Evolutionary conservation across 1,284 basidiomycete genomes (phyloP), one percentile per base, ranked within the genome.

Genomic region (Trametes hirsuta): DNA sequence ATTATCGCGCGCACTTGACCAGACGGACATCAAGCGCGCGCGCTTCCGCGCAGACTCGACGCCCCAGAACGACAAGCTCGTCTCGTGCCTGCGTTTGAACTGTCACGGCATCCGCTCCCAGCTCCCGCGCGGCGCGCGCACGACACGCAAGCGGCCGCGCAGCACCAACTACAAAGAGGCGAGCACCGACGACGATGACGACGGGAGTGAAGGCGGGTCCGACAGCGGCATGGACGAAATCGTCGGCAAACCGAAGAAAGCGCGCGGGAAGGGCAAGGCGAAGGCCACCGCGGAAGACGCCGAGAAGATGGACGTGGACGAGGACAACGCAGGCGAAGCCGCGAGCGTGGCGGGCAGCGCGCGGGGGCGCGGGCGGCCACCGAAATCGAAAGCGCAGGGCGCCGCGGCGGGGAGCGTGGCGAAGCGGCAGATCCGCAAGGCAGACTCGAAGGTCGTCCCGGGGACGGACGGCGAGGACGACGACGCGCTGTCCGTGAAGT

Each of bases 41-140:
- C 79, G 89, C 4, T 92, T 91, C 77, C 85, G 90, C 51, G 84
- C 85, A 9, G 90, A 92, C 70, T 87, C 90, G 11, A 85, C 86
- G 0, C 75, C 80, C 11, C 76, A 84, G 42, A 74, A 88, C 62
- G 90, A 92, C 68, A 91, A 85, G 70, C 79, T 92, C 56, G 73
- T 74, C 3, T 83, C 87, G 1, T 92, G 90, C 68, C 71, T 78
- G 18, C 72, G 74, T 5, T 65, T 82, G 11, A 79, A 84, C 40
- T 90, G 89, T 65, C 81, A 77, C 57, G 78, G 75, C 25, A 70
- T 78, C 61, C 75, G 77, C 47, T 69, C 74, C 18, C 68, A 61
- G 42, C 62, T 78, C 45, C 75, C 76, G 0, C 67, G 71, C 39
- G 41, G 63, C 12, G 55, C 42, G 37, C 68, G 63, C 22, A 52